Evolutionary conservation across 352 stramenopile genomes (phyloP).

Genomic region (Paralagenidium karlingii): DNA sequence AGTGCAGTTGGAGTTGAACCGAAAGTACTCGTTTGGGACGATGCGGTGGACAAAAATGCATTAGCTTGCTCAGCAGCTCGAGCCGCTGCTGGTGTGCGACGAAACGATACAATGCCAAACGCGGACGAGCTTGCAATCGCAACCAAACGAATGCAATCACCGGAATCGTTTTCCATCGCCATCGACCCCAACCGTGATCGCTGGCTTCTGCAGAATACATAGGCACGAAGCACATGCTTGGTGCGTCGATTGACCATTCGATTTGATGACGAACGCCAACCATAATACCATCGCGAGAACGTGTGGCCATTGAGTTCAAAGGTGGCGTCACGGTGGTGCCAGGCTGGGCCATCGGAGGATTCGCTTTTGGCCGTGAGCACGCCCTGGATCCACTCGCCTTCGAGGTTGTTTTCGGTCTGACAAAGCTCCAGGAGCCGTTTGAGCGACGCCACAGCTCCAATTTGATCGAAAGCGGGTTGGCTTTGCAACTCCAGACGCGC

Average conservation of each 20-base stretch:
- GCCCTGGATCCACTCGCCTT: neutral
- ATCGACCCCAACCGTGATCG: too few species aligned
- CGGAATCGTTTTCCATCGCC: too few species aligned
- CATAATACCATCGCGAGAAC: neutral
- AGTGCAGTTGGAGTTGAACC: too few species aligned
- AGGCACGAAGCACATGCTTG: slow-evolving; percentile 26
- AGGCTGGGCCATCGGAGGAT: neutral
- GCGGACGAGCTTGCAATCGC: too few species aligned
- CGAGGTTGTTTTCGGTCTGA: neutral
- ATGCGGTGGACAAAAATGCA: too few species aligned
- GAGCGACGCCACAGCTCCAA: neutral
- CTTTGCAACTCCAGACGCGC: neutral
- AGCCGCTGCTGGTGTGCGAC: too few species aligned
- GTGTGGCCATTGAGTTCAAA: neutral
- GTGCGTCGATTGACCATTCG: slow-evolving; percentile 13
- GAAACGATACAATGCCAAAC: too few species aligned
- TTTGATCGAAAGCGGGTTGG: neutral
- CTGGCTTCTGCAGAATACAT: slow-evolving; percentile 15
- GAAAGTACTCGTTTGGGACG: too few species aligned
- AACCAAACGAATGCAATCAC: too few species aligned
- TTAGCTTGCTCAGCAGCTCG: too few species aligned
- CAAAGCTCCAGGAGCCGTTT: neutral
- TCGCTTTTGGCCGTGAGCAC: neutral
- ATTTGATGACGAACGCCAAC: neutral
- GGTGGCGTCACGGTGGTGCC: neutral